These are phyloP conservation scores for Neoboletus brunneissimus DNA, from an alignment of 768 basidiomycete species.

Conservation along the genomic window DNA sequence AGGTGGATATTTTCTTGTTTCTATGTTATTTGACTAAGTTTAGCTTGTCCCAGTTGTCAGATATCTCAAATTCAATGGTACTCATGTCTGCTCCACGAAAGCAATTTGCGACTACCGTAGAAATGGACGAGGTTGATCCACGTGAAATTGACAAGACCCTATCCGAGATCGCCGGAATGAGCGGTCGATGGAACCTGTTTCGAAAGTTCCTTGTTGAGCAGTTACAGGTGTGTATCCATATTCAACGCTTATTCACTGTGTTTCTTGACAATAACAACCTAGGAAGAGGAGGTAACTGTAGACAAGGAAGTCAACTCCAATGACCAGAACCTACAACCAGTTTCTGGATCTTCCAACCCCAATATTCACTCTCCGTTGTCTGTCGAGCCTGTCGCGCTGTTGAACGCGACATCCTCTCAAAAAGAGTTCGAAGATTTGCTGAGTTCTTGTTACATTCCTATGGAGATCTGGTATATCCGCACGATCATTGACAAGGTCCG, in stretches of 20 bases:
- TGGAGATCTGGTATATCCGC: conserved; percentile 91
- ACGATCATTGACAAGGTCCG: conserved; percentile 83
- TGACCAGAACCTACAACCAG: conserved; percentile 1
- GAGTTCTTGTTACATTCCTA: conserved; percentile 73
- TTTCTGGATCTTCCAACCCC: neutral
- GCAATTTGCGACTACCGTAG: conserved; percentile 27
- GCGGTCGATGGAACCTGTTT: conserved; percentile 89
- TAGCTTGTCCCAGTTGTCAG: conserved; percentile 40
- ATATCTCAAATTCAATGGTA: conserved; percentile 42
- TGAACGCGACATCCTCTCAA: conserved; percentile 55
- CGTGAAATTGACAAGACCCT: conserved; percentile 88
- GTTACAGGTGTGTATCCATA: conserved; percentile 47
- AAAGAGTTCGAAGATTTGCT: conserved; percentile 65
- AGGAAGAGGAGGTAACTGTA: conserved; percentile 18
- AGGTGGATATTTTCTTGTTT: conserved; percentile 42
- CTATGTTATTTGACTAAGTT: neutral
- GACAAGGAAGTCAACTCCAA: conserved; percentile 4
- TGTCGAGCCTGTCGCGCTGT: conserved; percentile 18
- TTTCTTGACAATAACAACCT: conserved; percentile 1
- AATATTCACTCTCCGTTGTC: neutral
- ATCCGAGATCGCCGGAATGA: conserved; percentile 88
- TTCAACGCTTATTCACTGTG: neutral
- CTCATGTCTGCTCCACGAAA: conserved; percentile 33
- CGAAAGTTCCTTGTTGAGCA: conserved; percentile 80
- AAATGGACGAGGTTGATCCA: conserved; percentile 73